Evolutionary conservation across 805 yeast genomes (phyloP).

Genomic region (Myxozyma melibiosi): DNA sequence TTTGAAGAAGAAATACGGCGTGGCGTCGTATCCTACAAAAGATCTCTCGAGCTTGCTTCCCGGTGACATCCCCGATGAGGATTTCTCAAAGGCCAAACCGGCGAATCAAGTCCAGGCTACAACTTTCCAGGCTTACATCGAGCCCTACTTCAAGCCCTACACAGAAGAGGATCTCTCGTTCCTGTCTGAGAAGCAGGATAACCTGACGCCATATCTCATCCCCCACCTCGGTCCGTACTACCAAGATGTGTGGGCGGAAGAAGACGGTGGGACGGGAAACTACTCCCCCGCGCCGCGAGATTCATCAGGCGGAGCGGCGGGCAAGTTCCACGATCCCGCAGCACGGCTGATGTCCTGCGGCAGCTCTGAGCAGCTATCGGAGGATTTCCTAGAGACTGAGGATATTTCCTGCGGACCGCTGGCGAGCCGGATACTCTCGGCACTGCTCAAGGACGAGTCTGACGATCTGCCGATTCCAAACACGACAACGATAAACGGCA

Average conservation of each 20-base stretch:
- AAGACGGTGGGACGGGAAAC: slow-evolving; percentile 50
- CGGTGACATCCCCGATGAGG: slow-evolving; percentile 84
- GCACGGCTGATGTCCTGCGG: slow-evolving; percentile 54
- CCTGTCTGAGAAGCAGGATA: slow-evolving; percentile 54
- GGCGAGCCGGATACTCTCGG: slow-evolving; percentile 79
- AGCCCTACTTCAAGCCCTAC: slow-evolving; percentile 77
- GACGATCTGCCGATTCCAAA: slow-evolving; percentile 25
- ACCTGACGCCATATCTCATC: slow-evolving; percentile 55
- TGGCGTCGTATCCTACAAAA: slow-evolving; percentile 81
- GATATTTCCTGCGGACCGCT: slow-evolving; percentile 88
- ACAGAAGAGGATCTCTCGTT: slow-evolving; percentile 80
- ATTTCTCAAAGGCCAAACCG: slow-evolving; percentile 81
- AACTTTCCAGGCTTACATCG: slow-evolving; percentile 82
- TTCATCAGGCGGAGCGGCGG: neutral
- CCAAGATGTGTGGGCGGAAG: slow-evolving; percentile 83
- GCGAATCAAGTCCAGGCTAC: slow-evolving; percentile 89
- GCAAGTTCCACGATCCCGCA: neutral
- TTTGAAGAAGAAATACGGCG: slow-evolving; percentile 76
- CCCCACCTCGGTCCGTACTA: slow-evolving; percentile 87
- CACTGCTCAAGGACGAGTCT: slow-evolving; percentile 49
- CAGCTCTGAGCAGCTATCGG: slow-evolving; percentile 58
- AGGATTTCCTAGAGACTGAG: slow-evolving; percentile 67
- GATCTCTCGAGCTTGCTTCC: slow-evolving; percentile 79
- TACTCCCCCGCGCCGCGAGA: slow-evolving; percentile 51
- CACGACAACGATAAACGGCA: slow-evolving; percentile 11